Evolutionary conservation across 805 yeast genomes (phyloP), one percentile per base, ranked within the genome.

Genomic region (Limtongozyma cylindracea): DNA sequence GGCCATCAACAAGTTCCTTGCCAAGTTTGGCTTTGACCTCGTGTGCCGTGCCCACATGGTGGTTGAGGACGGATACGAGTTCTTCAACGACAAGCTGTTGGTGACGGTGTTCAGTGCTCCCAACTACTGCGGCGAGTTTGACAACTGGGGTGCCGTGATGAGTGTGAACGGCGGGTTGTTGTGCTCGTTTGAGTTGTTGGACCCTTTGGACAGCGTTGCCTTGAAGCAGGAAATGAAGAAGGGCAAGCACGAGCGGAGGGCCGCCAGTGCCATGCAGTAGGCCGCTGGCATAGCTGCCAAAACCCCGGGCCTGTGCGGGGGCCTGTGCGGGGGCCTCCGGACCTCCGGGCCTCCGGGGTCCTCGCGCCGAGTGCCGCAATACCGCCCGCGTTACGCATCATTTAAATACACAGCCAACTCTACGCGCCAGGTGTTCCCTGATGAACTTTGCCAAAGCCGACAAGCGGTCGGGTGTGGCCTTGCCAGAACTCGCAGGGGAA

Each of bases 61-160:
- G 29, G 80, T 69, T 6, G 80, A 69, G 34, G 80, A 69, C 34
- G 80, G 80, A 6, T 69, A 69, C 39, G 80, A 69, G 40, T 69
- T 69, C 33, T 69, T 69, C 49, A 68, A 69, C 32, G 76, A 70
- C 37, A 46, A 73, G 16, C 61, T 70, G 7, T 47, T 69, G 30
- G 78, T 70, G 12, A 69, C 80, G 0, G 77, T 69, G 12, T 69
- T 69, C 36, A 56, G 67, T 23, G 80, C 80, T 3, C 80, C 78
- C 8, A 69, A 69, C 39, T 69, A 69, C 39, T 69, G 78, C 35
- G 78, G 80, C n/a, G 80, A 69, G 41, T 69, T 69, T 36, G 77
- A 80, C 41, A 78, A 78, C 36, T 78, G 93, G 93, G 94, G 93
- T 12, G 98, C 98, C 2, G 95, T 84, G 4, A 84, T 84, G 96